Percentiles rank a stretch among this genome's conserved stretches.
phyloP scores from a whole-genome alignment of 371 early-diverging fungal genomes.

The Circinella umbellata region DNA sequence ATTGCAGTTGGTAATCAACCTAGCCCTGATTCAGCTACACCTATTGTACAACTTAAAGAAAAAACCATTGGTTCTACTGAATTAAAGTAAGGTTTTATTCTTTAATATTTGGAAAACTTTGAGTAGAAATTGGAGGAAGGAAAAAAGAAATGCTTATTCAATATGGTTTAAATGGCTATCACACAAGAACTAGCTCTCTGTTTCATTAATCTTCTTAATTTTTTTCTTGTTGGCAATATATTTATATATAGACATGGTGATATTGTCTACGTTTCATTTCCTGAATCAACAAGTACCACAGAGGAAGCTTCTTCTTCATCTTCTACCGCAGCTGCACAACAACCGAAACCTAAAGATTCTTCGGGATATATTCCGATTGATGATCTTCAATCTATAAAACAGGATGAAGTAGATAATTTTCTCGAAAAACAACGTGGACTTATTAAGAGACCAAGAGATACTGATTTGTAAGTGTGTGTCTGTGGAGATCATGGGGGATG shows the following conservation, averaged over 20 bases:
- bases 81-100: constrained; percentile 43
- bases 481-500: too few relatives aligned
- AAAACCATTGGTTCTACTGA: constrained; percentile 47
- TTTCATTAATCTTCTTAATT: too few relatives aligned
- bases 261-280: constrained; percentile 70
- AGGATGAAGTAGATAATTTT: constrained; percentile 81
- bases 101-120: background rate
- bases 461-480: constrained; percentile 70
- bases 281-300: constrained; percentile 35
- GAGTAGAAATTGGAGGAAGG: background rate
- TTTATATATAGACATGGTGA: constrained; percentile 76
- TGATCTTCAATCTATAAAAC: constrained; percentile 45
- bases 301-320: constrained; percentile 12
- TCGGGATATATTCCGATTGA: constrained; percentile 25
- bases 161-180: background rate
- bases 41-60: constrained; percentile 44
- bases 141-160: background rate
- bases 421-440: constrained; percentile 85
- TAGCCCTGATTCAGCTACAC: constrained; percentile 41
- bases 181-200: too few relatives aligned
- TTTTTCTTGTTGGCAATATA: background rate
- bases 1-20: constrained; percentile 60
- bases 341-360: constrained; percentile 5
- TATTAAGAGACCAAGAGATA: constrained; percentile 81
- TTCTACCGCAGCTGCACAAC: constrained; percentile 9